These are phyloP conservation scores for Trypanosoma vivax DNA, from an alignment of 208 protist species.

Conservation along the genomic window DNA sequence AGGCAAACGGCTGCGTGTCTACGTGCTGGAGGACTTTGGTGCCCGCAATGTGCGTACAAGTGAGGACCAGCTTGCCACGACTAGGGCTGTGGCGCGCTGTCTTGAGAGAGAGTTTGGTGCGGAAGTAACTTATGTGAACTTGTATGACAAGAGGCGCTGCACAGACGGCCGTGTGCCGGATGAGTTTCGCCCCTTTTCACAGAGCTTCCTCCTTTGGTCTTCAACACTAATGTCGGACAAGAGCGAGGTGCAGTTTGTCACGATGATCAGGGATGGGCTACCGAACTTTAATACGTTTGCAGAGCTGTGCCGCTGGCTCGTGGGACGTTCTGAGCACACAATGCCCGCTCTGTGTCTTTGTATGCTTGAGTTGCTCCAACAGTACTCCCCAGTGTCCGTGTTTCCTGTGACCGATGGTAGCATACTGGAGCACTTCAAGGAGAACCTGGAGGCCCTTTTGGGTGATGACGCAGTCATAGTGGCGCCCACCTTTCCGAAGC, in stretches of 20 bases:
- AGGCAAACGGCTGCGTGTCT: conserved; percentile 40
- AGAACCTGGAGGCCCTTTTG: conserved; percentile 55
- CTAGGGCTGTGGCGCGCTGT: conserved; percentile 45
- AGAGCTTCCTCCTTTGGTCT: conserved; percentile 68
- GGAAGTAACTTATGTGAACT: conserved; percentile 66
- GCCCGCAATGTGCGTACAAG: conserved; percentile 41
- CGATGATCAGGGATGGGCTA: conserved; percentile 53
- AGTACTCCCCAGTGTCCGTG: conserved; percentile 29
- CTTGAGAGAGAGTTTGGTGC: conserved; percentile 50
- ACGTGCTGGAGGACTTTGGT: conserved; percentile 76
- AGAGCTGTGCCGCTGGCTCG: conserved; percentile 49
- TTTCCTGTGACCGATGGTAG: conserved; percentile 1
- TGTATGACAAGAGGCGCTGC: conserved; percentile 49
- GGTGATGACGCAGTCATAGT: conserved; percentile 65
- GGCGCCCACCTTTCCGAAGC: conserved; percentile 60
- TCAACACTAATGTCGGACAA: conserved; percentile 52
- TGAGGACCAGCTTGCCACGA: conserved; percentile 44
- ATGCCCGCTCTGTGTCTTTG: conserved; percentile 65
- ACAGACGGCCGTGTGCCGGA: conserved; percentile 45
- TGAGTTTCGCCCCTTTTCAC: conserved; percentile 47
- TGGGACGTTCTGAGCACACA: conserved; percentile 71
- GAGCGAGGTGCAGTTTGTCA: conserved; percentile 51
- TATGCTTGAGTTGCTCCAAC: conserved; percentile 46
- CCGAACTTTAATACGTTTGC: conserved; percentile 6
- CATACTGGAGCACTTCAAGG: conserved; percentile 41